Conservation (phyloP, 129 eudicot species). For the Arctium minus region DNA sequence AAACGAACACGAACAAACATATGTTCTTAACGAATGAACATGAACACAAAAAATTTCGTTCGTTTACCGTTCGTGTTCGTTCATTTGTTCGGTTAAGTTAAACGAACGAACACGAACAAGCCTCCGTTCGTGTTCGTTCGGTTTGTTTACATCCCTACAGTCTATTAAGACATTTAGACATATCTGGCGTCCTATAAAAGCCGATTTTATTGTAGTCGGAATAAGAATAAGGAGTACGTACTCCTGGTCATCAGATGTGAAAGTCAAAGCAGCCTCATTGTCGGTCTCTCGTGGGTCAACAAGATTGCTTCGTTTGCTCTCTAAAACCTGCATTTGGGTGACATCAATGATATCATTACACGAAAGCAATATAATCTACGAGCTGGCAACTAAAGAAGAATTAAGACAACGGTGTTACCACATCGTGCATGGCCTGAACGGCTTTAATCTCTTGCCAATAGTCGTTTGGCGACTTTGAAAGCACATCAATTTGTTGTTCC, state of each 20-base stretch:
- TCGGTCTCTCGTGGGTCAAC: conserved; percentile 34
- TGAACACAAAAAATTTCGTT: too few species aligned
- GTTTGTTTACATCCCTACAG: too few species aligned
- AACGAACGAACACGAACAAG: too few species aligned
- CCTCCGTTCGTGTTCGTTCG: too few species aligned
- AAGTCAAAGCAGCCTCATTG: conserved; percentile 33
- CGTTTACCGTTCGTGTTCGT: too few species aligned
- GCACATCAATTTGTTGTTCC: conserved; percentile 52
- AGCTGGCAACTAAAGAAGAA: neutral
- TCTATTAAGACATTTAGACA: neutral
- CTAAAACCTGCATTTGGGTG: conserved; percentile 37
- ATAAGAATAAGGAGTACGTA: conserved; percentile 30
- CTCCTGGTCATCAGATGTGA: conserved; percentile 52
- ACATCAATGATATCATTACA: conserved; percentile 7
- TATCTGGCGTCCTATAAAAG: neutral
- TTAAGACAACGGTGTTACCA: conserved; percentile 28
- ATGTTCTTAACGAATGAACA: too few species aligned
- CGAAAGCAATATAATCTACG: neutral
- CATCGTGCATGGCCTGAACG: conserved; percentile 76
- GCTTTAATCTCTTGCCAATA: conserved; percentile 90
- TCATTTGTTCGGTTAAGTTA: too few species aligned
- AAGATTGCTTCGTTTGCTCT: conserved; percentile 35
- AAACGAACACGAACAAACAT: too few species aligned
- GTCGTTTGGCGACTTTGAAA: conserved; percentile 72
- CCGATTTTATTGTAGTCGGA: neutral